phyloP scores from a whole-genome alignment of 2,329 filamentous ascomycete species.

The Cryphonectria carpinicola region DNA sequence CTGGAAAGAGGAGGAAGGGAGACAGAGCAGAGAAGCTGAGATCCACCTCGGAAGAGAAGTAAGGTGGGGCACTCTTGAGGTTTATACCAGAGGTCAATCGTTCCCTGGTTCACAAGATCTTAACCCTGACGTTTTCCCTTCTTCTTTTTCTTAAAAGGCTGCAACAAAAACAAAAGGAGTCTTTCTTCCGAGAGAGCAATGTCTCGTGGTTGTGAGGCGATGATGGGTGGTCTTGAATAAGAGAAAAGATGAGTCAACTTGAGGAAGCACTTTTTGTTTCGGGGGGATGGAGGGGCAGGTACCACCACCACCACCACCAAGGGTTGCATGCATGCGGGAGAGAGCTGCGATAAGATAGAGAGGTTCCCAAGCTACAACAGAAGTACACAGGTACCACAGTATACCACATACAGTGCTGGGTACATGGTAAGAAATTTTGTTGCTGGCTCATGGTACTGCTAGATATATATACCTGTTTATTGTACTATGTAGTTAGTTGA shows the following conservation, averaged over 20 bases:
- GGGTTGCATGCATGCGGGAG: not conserved
- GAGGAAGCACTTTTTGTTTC: not conserved
- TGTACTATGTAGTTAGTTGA: too few relatives aligned
- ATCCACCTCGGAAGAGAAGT: conserved; percentile 6
- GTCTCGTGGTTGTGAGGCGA: not conserved
- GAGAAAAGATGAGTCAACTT: conserved; percentile 1
- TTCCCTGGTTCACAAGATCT: not conserved
- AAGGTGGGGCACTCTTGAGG: conserved; percentile 24
- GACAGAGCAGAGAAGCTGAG: not conserved
- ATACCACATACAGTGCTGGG: not conserved
- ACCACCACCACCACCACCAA: not conserved
- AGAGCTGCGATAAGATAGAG: conserved; percentile 15
- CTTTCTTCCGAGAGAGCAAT: not conserved
- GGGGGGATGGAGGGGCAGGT: not conserved
- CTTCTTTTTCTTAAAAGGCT: not conserved
- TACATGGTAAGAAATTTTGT: too few relatives aligned
- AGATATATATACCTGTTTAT: too few relatives aligned
- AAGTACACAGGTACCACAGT: not conserved
- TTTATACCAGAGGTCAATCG: not conserved
- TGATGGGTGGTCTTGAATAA: not conserved
- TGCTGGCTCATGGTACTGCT: too few relatives aligned
- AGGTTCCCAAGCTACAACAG: not conserved
- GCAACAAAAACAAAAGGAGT: not conserved
- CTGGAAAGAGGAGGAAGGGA: not conserved
- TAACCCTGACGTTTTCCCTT: not conserved